A percentile compares a stretch with the other conserved stretches of the same genome.
phyloP scores from a whole-genome alignment of 306 rosid genomes.

The Acmispon strigosus region DNA sequence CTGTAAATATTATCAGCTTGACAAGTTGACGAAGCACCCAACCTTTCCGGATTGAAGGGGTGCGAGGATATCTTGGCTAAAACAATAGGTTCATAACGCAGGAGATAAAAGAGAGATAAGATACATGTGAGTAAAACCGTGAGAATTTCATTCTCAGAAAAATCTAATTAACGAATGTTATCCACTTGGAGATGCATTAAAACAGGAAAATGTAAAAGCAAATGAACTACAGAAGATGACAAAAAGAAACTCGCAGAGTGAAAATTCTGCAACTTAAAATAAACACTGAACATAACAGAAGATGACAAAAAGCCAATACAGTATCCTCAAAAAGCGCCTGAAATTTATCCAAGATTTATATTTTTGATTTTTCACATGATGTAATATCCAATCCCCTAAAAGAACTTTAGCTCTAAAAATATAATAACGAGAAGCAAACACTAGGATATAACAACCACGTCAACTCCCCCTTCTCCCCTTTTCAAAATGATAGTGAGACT shows the following conservation, averaged over 20 bases:
- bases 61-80: constrained; percentile 85
- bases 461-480: neutral
- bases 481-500: neutral
- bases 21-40: constrained; percentile 86
- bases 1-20: constrained; percentile 83
- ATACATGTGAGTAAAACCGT: neutral
- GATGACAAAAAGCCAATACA: too few relatives aligned
- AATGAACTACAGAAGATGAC: constrained; percentile 1
- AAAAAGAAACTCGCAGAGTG: too few relatives aligned
- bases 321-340: too few relatives aligned
- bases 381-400: neutral
- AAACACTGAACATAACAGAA: too few relatives aligned
- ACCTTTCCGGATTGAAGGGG: constrained; percentile 68
- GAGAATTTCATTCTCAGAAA: neutral
- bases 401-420: neutral
- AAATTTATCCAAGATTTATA: too few relatives aligned
- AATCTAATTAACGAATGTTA: neutral
- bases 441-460: neutral
- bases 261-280: neutral
- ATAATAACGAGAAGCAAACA: constrained; percentile 5
- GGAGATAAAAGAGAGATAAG: neutral
- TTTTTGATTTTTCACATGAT: neutral
- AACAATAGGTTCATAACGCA: constrained; percentile 24
- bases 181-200: neutral
- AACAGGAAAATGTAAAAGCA: neutral